Evolutionary conservation across 2,329 filamentous ascomycete species (phyloP).

Genomic region (Fonsecaea pugnacius): DNA sequence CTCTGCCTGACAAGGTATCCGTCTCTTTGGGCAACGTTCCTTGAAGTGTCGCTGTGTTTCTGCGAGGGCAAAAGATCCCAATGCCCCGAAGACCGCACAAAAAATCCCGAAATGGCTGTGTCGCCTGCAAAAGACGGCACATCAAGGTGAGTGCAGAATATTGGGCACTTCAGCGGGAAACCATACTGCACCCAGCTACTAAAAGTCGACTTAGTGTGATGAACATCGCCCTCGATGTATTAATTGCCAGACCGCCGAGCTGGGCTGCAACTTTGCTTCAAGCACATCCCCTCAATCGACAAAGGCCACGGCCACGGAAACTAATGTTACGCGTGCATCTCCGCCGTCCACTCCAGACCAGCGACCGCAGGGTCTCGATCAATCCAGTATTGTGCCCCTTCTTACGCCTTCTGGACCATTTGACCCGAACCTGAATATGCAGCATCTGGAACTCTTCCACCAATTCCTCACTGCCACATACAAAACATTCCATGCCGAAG

Average conservation of each 20-base stretch:
- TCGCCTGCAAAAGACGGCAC: conserved; percentile 46
- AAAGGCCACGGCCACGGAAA: neutral
- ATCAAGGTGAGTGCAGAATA: conserved; percentile 41
- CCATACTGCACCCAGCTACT: neutral
- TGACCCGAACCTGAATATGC: conserved; percentile 38
- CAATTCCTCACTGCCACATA: conserved; percentile 35
- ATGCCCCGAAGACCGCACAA: conserved; percentile 41
- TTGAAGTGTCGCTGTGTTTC: neutral
- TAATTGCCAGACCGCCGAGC: conserved; percentile 40
- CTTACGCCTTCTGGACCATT: conserved; percentile 6
- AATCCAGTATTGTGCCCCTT: neutral
- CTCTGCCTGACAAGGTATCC: neutral
- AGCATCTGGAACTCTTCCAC: conserved; percentile 40
- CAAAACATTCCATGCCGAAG: conserved; percentile 38
- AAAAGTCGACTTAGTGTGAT: conserved; percentile 40
- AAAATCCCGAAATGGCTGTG: conserved; percentile 47
- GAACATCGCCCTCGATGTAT: conserved; percentile 42
- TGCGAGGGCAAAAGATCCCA: neutral
- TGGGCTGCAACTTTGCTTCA: conserved; percentile 28
- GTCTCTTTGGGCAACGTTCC: neutral
- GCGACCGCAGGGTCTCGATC: neutral
- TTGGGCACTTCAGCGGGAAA: neutral
- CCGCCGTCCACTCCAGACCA: conserved; percentile 15
- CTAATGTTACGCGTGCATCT: neutral
- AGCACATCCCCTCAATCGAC: neutral